A percentile compares a stretch with the other conserved stretches of the same genome.
Conservation (phyloP, 2,329 filamentous ascomycete species). For the Tolypocladium album region DNA sequence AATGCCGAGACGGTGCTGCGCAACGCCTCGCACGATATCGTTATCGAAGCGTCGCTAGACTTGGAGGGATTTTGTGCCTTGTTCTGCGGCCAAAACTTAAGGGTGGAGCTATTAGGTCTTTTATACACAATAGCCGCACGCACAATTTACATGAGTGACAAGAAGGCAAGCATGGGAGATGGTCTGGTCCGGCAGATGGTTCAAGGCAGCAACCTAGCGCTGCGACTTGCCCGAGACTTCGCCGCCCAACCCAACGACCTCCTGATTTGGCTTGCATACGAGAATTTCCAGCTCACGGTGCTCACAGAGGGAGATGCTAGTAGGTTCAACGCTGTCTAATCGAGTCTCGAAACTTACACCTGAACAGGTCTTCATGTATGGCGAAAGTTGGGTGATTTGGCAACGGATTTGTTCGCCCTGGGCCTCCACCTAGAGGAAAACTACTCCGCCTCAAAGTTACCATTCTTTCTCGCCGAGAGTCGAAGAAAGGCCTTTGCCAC, state of each 20-base stretch:
- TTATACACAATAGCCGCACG: background rate
- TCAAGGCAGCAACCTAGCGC: background rate
- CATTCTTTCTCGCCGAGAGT: background rate
- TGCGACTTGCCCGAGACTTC: background rate
- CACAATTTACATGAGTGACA: background rate
- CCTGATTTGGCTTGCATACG: background rate
- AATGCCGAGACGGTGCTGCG: background rate
- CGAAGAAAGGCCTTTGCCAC: background rate
- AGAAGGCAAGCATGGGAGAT: background rate
- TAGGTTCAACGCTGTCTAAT: background rate
- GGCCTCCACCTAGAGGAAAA: background rate
- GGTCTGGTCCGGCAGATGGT: background rate
- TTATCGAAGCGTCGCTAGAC: background rate
- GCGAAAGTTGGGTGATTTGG: background rate
- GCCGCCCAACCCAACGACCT: background rate
- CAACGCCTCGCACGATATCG: background rate
- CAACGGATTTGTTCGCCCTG: background rate
- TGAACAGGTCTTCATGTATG: background rate
- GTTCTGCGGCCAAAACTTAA: background rate
- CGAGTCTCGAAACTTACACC: background rate
- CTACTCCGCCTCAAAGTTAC: background rate
- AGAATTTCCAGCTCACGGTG: background rate
- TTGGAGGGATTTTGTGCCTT: background rate
- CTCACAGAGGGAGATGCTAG: background rate
- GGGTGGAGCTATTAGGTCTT: background rate